Evolutionary conservation across 192 early-diverging fungal genomes (phyloP).

Genomic region (Allomyces macrogynus): DNA sequence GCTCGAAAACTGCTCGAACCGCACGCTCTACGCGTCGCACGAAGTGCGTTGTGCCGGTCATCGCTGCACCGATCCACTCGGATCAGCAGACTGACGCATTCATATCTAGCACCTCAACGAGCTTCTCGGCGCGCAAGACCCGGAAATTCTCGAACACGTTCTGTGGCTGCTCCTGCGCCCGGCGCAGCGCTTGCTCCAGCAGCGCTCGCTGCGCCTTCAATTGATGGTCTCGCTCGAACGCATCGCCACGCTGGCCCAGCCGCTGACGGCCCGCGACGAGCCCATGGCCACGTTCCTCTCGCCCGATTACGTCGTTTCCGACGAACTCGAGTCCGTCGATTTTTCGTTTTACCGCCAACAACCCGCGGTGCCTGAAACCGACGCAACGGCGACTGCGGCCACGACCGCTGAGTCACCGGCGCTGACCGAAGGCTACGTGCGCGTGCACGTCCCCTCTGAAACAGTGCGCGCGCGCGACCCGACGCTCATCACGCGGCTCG

Average conservation of each 20-base stretch:
- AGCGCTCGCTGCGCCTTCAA: neutral
- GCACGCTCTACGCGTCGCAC: constrained; percentile 79
- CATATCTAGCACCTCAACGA: constrained; percentile 1
- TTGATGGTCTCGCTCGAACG: neutral
- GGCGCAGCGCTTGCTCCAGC: constrained; percentile 2
- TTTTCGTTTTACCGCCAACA: neutral
- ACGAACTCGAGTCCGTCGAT: neutral
- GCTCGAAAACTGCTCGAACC: constrained; percentile 86
- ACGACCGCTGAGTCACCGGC: neutral
- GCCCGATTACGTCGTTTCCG: neutral
- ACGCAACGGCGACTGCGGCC: neutral
- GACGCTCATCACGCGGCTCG: neutral
- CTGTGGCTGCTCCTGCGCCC: constrained; percentile 2
- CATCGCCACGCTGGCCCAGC: neutral
- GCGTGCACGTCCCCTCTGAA: neutral
- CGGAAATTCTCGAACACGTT: constrained; percentile 1
- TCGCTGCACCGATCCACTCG: too few relatives aligned
- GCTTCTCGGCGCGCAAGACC: neutral
- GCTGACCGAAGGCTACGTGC: neutral
- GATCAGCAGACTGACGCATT: too few relatives aligned
- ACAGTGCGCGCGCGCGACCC: neutral
- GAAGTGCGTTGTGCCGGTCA: constrained; percentile 31
- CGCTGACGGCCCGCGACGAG: neutral
- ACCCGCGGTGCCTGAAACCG: too few relatives aligned
- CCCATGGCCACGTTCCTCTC: neutral